Evolutionary conservation across 1,284 basidiomycete genomes (phyloP), one percentile per base, ranked within the genome.

Genomic region (Pterulicium gracile): DNA sequence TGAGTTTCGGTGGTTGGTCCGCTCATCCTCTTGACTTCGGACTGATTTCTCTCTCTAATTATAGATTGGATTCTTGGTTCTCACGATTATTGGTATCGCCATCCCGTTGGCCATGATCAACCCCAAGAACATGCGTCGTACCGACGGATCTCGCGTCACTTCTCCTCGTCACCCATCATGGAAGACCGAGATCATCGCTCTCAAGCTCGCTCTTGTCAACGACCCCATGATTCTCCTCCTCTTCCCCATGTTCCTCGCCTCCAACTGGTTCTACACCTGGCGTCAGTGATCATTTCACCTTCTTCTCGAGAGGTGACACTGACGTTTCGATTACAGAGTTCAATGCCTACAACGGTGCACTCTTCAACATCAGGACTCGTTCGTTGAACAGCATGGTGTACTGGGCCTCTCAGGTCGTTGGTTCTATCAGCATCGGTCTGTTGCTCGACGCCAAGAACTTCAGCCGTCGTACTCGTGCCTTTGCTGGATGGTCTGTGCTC

Each of bases 201-300:
- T 77, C 4, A 73, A 63, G 67, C 57, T 67, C 24, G 69, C 77
- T 1, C 58, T 81, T 42, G 64, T 56, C 51, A 75, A 68, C 10
- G 79, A 81, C 54, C 79, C 79, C 0, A 61, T 69, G 59, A 70
- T 81, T 47, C 43, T 81, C 15, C 57, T 81, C 10, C 62, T 81
- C 19, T 79, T 81, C 63, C 79, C 79, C 4, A 77, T 81, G 72
- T 81, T 81, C 62, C 72, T 87, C 49, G 75, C 79, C 3, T 79
- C 79, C 41, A 87, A 87, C 59, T 88, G 81, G 73, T 86, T 86
- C 60, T 84, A 86, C 55, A 78, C 80, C 10, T 83, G 79, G 79
- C 79, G 77, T 79, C 52, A 55, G 75, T 67, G 4, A 43, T 43
- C 7, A 35, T 10, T 18, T 47, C 34, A 3, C 40, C 14, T 39